Evolutionary conservation across 2,329 filamentous ascomycete genomes (phyloP), one percentile per base, ranked within the genome.

Genomic region (Conoideocrella luteorostrata): DNA sequence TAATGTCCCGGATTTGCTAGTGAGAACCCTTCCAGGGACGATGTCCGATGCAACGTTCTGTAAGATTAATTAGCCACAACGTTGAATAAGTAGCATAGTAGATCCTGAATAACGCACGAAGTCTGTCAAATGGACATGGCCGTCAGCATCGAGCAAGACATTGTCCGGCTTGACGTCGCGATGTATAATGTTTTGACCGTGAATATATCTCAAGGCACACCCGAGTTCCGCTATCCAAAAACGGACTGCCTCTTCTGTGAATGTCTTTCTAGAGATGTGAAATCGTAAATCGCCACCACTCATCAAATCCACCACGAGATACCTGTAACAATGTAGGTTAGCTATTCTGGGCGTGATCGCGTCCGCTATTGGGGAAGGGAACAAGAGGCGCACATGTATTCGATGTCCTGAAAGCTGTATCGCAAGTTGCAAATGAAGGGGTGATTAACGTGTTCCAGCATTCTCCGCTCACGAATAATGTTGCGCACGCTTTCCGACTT

Each of bases 341-440:
- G 46, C 29, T 5, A 23, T 20, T n/a, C 9, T 7, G 24, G 18
- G 5, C 13, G 17, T 30, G 20, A 23, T 30, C 26, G 23, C 21
- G 17, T 37, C 30, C 13, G 15, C 7, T n/a, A 21, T 9, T 10
- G 15, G n/a, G 10, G 17, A 37, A 3, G 21, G 20, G 15, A 17
- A n/a, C 26, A 21, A n/a, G 21, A 40, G 47, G 65, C 86, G 59
- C 74, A 95, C 88, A 98, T 85, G 68, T 98, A 98, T 66, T 98
- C 93, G 56, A 97, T 89, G 66, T 98, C 93, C 68, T 98, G 93
- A 63, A 98, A 98, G 68, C 90, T 96, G 70, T 97, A 98, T 58
- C 93, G 86, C 72, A 98, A 72, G 66, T 98, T 98, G 72, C 91
- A 97, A 55, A 98, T 86, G 65, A 97, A 98, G 21, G 91, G 89